Conservation (phyloP, 2,329 filamentous ascomycete genomes). For the Colletotrichum liriopes region DNA sequence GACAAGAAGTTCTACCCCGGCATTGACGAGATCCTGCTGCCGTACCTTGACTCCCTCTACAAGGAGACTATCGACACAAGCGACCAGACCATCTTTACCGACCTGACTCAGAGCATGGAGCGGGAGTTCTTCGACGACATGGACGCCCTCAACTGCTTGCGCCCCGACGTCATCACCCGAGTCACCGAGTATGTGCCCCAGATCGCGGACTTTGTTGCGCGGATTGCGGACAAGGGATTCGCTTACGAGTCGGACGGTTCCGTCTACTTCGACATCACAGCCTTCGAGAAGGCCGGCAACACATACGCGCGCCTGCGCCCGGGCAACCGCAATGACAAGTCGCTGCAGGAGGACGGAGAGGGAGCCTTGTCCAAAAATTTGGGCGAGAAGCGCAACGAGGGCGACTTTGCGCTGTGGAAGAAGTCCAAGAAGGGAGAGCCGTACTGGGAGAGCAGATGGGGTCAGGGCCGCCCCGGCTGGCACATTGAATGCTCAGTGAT, state of each 20-base stretch:
- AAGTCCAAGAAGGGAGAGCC: conserved; percentile 93
- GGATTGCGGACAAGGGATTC: conserved; percentile 87
- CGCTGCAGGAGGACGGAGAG: conserved; percentile 89
- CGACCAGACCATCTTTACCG: conserved; percentile 84
- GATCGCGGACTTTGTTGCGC: conserved; percentile 88
- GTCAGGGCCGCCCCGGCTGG: conserved; percentile 91
- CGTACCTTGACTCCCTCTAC: conserved; percentile 83
- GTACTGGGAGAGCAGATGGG: conserved; percentile 91
- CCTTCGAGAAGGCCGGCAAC: conserved; percentile 89
- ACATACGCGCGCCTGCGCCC: conserved; percentile 89
- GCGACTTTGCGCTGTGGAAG: conserved; percentile 96
- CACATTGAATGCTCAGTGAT: conserved; percentile 98
- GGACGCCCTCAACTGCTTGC: conserved; percentile 86
- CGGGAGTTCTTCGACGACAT: conserved; percentile 91
- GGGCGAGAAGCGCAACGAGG: conserved; percentile 79
- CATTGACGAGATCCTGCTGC: conserved; percentile 79
- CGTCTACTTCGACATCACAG: conserved; percentile 92
- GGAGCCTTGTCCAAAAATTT: conserved; percentile 79
- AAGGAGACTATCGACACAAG: conserved; percentile 74
- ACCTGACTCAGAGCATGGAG: conserved; percentile 89
- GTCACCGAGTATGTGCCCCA: conserved; percentile 95
- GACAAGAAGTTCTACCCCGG: conserved; percentile 67
- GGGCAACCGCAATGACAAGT: conserved; percentile 87
- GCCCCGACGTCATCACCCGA: conserved; percentile 85
- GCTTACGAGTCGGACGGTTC: conserved; percentile 88